Base-by-base conservation (phyloP, 768 basidiomycete genomes). In the Tricholoma furcatifolium region DNA sequence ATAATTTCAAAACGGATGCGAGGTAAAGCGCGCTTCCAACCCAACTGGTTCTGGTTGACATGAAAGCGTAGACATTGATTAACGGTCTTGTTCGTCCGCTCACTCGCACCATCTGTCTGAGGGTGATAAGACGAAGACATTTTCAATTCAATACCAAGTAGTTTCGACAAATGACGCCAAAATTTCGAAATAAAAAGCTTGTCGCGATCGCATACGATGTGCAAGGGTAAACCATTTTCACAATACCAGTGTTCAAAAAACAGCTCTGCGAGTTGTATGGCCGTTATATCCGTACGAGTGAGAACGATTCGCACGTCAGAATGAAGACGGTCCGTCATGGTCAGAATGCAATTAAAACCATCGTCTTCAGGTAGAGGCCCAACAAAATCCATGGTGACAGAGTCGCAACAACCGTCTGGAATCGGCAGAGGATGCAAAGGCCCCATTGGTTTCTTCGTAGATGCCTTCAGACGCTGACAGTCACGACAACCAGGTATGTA, bases 121-220 rank as follows among this genome's bases (percentile, higher is more conserved):
- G 71, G 72, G 20, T 74, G 73, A 34, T 61, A 74, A 0, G 70
- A 51, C 0, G 69, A 64, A 0, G 70, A 73, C 57, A 74, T 61
- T 10, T 62, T 60, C 0, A 69, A 36, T 20, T 67, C 62, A 6
- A 64, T 55, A 1, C 69, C 65, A 2, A 66, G 55, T 4, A 63
- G 42, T 7, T 18, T 34, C 11, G 50, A 42, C 8, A 67, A 48
- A 4, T 40, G 38, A 35, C 43, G 60, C 74, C 64, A 75, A 54
- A 73, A 71, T 10, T 24, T 5, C 1, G 60, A 69, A 20, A 61
- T 58, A 59, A 67, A 76, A 17, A 61, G 53, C 40, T 65, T 58
- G 57, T 71, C 57, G 1, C 23, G 14, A 21, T 36, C n/a, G 9
- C 27, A 50, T 1, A 50, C 31, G n/a, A 50, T 41, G n/a, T 51